These are phyloP conservation scores for Entomortierella parvispora DNA, from an alignment of 192 early-diverging fungal species.

Conservation along the genomic window DNA sequence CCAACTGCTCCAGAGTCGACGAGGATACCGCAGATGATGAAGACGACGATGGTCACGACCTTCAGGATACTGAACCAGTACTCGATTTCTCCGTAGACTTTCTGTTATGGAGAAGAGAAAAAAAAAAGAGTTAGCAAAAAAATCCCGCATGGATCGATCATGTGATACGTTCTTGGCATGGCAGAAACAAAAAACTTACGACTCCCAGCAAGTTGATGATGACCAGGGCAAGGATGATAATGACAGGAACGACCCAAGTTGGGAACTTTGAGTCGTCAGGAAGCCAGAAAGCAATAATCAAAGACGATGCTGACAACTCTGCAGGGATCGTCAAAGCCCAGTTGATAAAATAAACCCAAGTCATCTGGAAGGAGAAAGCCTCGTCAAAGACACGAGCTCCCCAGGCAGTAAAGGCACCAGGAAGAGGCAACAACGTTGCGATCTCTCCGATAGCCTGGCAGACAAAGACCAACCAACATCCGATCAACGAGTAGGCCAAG, in stretches of 20 bases:
- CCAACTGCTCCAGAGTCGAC: conserved; percentile 69
- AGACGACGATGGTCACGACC: conserved; percentile 78
- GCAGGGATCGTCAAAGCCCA: conserved; percentile 37
- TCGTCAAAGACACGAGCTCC: conserved; percentile 35
- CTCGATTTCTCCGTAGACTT: conserved; percentile 67
- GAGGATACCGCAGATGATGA: conserved; percentile 80
- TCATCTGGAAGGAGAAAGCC: conserved; percentile 39
- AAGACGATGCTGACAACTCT: conserved; percentile 29
- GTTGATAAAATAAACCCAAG: conserved; percentile 33
- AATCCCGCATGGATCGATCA: too few relatives aligned
- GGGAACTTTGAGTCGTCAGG: conserved; percentile 23
- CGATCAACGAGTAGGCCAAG: conserved; percentile 23
- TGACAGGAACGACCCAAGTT: conserved; percentile 23
- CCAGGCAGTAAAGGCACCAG: conserved; percentile 37
- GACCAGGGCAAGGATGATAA: conserved; percentile 31
- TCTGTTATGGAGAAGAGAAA: too few relatives aligned
- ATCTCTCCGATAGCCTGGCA: conserved; percentile 42
- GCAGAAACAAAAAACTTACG: conserved; percentile 25
- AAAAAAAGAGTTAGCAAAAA: too few relatives aligned
- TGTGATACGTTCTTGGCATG: too few relatives aligned
- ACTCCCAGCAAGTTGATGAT: conserved; percentile 36
- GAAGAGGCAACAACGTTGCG: conserved; percentile 23
- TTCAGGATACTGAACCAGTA: conserved; percentile 83
- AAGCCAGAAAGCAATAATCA: conserved; percentile 28
- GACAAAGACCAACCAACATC: conserved; percentile 33